Evolutionary conservation across 2,329 filamentous ascomycete species (phyloP).

Genomic region (Stagonosporopsis chrysanthemi): DNA sequence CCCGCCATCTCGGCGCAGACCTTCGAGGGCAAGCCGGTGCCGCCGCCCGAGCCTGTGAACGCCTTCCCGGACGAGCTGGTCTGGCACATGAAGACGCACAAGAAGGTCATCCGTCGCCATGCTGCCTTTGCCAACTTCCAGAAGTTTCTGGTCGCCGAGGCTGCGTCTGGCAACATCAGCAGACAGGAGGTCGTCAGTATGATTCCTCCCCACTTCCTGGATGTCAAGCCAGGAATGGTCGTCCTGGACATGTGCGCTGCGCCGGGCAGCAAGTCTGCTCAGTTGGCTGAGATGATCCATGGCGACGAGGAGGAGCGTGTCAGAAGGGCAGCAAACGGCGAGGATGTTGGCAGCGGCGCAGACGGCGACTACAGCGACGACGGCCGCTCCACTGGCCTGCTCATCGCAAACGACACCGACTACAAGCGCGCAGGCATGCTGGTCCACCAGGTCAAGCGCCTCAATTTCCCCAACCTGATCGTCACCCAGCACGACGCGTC

Average conservation of each 20-base stretch:
- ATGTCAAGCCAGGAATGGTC: constrained; percentile 88
- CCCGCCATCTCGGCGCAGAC: constrained; percentile 87
- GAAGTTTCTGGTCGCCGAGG: constrained; percentile 97
- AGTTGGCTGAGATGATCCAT: constrained; percentile 94
- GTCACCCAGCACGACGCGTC: constrained; percentile 98
- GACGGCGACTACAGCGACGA: constrained; percentile 70
- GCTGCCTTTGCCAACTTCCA: constrained; percentile 95
- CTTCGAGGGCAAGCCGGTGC: constrained; percentile 80
- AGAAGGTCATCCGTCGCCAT: constrained; percentile 93
- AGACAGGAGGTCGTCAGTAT: constrained; percentile 98
- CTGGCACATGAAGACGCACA: constrained; percentile 98
- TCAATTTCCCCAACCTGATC: constrained; percentile 94
- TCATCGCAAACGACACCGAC: constrained; percentile 95
- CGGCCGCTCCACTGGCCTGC: constrained; percentile 86
- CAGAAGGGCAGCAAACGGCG: constrained; percentile 70
- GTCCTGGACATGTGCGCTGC: constrained; percentile 96
- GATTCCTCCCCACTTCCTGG: constrained; percentile 95
- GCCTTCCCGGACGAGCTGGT: constrained; percentile 97
- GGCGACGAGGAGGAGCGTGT: constrained; percentile 89
- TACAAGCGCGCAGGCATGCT: constrained; percentile 98
- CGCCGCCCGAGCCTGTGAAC: constrained; percentile 79
- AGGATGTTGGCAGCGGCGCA: constrained; percentile 65
- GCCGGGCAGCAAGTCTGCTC: constrained; percentile 94
- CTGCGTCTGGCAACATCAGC: constrained; percentile 95
- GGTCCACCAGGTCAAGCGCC: constrained; percentile 95